Evolutionary conservation across 768 basidiomycete species (phyloP), one percentile per base, ranked within the genome.

Genomic region (Cystoderma amianthinum): DNA sequence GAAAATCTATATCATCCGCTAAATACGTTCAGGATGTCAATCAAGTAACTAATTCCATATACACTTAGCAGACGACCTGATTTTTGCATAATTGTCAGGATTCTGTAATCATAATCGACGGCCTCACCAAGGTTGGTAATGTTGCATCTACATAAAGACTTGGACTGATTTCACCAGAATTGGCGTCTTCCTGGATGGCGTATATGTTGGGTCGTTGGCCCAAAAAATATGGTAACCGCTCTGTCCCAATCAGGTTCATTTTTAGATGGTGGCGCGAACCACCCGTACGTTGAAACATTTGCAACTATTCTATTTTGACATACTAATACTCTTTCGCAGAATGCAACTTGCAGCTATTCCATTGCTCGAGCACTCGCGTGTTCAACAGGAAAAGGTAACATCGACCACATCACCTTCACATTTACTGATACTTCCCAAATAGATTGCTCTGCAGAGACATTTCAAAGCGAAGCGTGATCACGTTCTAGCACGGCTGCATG

Each of bases 141-240:
- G 25, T 15, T 22, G 1, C 32, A 10, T 5, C 2, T 19, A 19
- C 15, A 19, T 21, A 6, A 15, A 9, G 15, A 15, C 10, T 30
- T 30, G 28, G 28, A 15, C 10, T 40, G n/a, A n/a, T n/a, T n/a
- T 42, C n/a, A 25, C 3, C 61, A 96, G 85, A 93, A 93, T 61
- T 95, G 87, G 85, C 82, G 93, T 52, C 80, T 94, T 42, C 92
- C 93, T 6, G 94, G 94, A 24, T 97, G 91, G 91, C 77, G 94
- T 48, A 69, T 93, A 30, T 94, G 90, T 64, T 91, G 87, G 93
- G 91, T 96, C 22, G 57, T 95, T 16, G 93, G 91, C 1, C 94
- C 93, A 12, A 91, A 85, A 64, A 85, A 88, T 57, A 58, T 96
- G 34, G 72, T 96, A 49, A 82, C 83, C 5, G 93, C 93, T 1